These are phyloP conservation scores for Kockiozyma suomiensis DNA, from an alignment of 805 yeast genomes.

Conservation along the genomic window DNA sequence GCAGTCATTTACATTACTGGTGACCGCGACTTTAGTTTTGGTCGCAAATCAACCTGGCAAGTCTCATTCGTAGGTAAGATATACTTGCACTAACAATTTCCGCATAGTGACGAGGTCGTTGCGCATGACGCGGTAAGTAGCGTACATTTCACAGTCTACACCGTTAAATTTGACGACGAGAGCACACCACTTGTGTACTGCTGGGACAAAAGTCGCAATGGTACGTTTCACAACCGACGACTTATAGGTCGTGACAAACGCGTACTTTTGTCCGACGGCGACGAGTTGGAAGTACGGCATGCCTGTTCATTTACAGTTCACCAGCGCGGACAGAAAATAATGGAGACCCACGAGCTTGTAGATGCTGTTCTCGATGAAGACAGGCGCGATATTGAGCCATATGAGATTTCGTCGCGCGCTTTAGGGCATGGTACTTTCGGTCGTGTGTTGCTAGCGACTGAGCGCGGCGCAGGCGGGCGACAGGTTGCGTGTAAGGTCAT, in stretches of 20 bases:
- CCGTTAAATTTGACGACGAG: slow-evolving; percentile 33
- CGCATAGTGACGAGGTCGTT: slow-evolving; percentile 21
- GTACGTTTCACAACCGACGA: slow-evolving; percentile 34
- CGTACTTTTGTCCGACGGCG: slow-evolving; percentile 33
- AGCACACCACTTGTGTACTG: slow-evolving; percentile 34
- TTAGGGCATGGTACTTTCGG: slow-evolving; percentile 34
- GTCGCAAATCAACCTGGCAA: slow-evolving; percentile 29
- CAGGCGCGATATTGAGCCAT: slow-evolving; percentile 1
- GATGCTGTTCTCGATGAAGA: slow-evolving; percentile 12
- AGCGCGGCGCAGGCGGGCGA: not conserved
- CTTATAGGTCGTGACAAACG: slow-evolving; percentile 28
- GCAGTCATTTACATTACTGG: slow-evolving; percentile 12
- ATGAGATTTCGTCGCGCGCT: slow-evolving; percentile 17
- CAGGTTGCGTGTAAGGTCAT: slow-evolving; percentile 36
- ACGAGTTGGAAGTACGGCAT: slow-evolving; percentile 33
- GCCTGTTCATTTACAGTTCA: slow-evolving; percentile 32
- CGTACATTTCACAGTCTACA: slow-evolving; percentile 33
- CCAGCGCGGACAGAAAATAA: slow-evolving; percentile 10
- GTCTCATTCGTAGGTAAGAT: not conserved
- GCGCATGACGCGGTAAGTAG: slow-evolving; percentile 32
- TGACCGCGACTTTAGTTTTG: slow-evolving; percentile 18
- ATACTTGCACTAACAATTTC: not conserved
- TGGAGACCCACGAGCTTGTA: no score
- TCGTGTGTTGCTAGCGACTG: slow-evolving; percentile 27
- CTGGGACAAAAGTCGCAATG: slow-evolving; percentile 35